Percentiles rank a stretch among this genome's conserved stretches.
phyloP scores from a whole-genome alignment of 768 basidiomycete species.

The Cystofilobasidium bisporidii region DNA sequence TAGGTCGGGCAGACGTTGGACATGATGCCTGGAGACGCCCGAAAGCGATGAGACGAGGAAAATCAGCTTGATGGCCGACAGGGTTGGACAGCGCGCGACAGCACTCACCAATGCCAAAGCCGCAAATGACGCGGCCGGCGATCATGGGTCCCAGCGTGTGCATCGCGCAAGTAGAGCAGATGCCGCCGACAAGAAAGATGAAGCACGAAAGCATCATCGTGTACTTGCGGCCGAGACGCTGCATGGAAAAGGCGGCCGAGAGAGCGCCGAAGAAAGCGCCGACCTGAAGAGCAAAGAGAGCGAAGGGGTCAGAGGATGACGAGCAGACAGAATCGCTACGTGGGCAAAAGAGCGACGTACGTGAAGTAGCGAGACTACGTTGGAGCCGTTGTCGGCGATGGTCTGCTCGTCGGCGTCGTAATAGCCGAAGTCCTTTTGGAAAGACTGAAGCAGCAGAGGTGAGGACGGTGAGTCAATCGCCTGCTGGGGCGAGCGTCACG shows the following conservation, averaged over 20 bases:
- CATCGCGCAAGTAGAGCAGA: conserved; percentile 56
- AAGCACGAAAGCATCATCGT: conserved; percentile 7
- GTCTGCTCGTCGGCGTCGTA: conserved; percentile 37
- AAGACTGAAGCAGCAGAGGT: too few relatives aligned
- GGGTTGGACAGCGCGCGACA: too few relatives aligned
- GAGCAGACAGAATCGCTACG: too few relatives aligned
- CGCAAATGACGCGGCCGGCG: conserved; percentile 49
- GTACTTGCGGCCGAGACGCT: conserved; percentile 47
- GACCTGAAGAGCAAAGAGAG: not conserved
- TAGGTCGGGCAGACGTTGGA: conserved; percentile 69
- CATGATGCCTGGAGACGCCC: conserved; percentile 41
- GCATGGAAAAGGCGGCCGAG: conserved; percentile 61
- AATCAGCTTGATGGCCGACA: too few relatives aligned
- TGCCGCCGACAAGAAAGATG: conserved; percentile 27
- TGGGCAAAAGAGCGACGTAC: conserved; percentile 37
- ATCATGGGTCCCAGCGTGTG: conserved; percentile 63
- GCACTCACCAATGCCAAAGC: conserved; percentile 47
- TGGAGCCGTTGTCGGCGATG: conserved; percentile 57
- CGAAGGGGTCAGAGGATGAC: not conserved
- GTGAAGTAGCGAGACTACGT: conserved; percentile 51
- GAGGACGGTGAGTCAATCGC: too few relatives aligned
- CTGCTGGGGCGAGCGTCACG: too few relatives aligned
- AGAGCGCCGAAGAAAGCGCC: conserved; percentile 71
- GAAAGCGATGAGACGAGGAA: too few relatives aligned
- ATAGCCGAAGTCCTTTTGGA: conserved; percentile 52